Evolutionary conservation across 1,284 basidiomycete species (phyloP), one percentile per base, ranked within the genome.

Genomic region (Moesziomyces sp.): DNA sequence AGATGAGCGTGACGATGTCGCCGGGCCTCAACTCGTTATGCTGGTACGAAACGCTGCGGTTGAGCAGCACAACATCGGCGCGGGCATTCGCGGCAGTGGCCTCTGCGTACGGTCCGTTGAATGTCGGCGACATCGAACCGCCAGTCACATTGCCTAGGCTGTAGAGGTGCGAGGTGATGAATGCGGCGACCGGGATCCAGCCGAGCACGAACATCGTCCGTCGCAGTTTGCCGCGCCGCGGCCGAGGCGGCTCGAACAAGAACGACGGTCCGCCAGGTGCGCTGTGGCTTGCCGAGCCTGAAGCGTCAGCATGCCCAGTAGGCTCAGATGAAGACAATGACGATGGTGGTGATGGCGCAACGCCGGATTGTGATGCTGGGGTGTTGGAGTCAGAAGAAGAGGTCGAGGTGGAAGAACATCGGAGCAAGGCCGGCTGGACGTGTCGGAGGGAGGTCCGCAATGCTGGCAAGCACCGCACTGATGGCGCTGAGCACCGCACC

Each of bases 1-100:
- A 87, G 74, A 86, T 87, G 18, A 88, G 68, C 1, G 86, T 87
- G 13, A 88, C 87, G 40, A 88, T 85, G 61, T 88, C 87, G 2
- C 87, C 88, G 6, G 86, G 74, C 9, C 82, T 63, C 24, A 69
- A n/a, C 47, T 82, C 85, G 9, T 73, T 50, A 59, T 83, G 81
- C 38, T 83, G 19, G 44, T 58, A 74, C 2, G 85, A 76, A 7
- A 83, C 80, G 71, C 84, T 85, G 7, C 86, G 80, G 58, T 88
- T 86, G n/a, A 88, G 81, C 5, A 88, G 77, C 26, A 88, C 86
- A 2, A 87, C 83, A 69, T 88, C 87, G 45, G 77, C 87, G 2
- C 87, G 79, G 85, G 85, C 3, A 86, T 86, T 28, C 85, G 86
- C 84, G 85, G 74, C 16, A 3, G 26, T 47, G 0, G 66, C 62